phyloP scores from a whole-genome alignment of 805 yeast genomes.

The Cyberlindnera xishuangbannaensis region DNA sequence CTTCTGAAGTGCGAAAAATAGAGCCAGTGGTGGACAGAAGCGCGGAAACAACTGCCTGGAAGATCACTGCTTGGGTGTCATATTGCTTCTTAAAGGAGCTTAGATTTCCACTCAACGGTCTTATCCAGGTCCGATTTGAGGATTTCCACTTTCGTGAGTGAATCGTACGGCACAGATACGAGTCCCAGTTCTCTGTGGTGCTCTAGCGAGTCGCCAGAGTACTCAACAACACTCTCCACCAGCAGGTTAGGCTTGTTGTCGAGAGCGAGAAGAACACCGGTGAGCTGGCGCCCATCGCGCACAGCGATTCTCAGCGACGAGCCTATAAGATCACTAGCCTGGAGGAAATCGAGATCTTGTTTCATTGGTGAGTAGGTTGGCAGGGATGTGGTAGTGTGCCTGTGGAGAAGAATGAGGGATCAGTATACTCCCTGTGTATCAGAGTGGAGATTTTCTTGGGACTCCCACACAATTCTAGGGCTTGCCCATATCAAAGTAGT shows the following conservation, averaged over 20 bases:
- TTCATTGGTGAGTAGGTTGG: too few species aligned
- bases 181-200: conserved; percentile 20
- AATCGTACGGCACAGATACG: conserved; percentile 19
- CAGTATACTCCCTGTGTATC: too few species aligned
- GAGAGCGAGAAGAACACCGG: conserved; percentile 21
- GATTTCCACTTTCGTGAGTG: conserved; percentile 15
- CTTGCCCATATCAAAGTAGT: too few species aligned
- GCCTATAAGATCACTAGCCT: conserved; percentile 20
- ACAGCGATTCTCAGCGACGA: conserved; percentile 10
- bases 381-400: too few species aligned
- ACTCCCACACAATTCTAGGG: too few species aligned
- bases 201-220: conserved; percentile 1
- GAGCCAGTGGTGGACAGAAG: too few species aligned
- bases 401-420: too few species aligned
- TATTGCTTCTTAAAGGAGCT: conserved; percentile 12
- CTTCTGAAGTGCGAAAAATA: too few species aligned
- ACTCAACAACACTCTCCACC: conserved; percentile 18
- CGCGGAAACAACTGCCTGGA: too few species aligned
- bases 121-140: conserved; percentile 15
- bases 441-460: too few species aligned
- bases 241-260: conserved; percentile 25
- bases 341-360: too few species aligned
- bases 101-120: conserved; percentile 14
- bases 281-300: conserved; percentile 16
- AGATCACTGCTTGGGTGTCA: too few species aligned